Evolutionary conservation across 306 rosid species (phyloP).

Genomic region (Casuarina glauca): DNA sequence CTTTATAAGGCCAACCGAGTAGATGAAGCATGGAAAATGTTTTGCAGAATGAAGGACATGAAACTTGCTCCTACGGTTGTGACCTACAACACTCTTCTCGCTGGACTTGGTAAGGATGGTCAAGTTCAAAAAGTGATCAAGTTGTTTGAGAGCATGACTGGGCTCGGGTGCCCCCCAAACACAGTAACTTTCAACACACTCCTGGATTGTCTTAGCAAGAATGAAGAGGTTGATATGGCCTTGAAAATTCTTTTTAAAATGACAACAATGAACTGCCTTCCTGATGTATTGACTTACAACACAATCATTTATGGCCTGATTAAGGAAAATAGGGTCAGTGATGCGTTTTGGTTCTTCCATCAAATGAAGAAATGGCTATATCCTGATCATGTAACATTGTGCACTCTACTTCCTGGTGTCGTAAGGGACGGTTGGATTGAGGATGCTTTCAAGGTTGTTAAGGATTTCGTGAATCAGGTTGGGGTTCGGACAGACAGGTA

Average conservation of each 20-base stretch:
- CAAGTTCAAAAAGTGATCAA: constrained; percentile 54
- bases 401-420: constrained; percentile 82
- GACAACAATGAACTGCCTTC: constrained; percentile 67
- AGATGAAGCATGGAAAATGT: constrained; percentile 88
- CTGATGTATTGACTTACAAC: constrained; percentile 88
- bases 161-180: constrained; percentile 79
- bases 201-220: constrained; percentile 88
- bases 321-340: constrained; percentile 54
- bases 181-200: constrained; percentile 75
- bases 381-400: constrained; percentile 84
- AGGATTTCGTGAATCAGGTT: constrained; percentile 49
- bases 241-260: constrained; percentile 66
- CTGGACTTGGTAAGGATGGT: constrained; percentile 84
- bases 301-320: constrained; percentile 75
- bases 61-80: constrained; percentile 84
- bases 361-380: constrained; percentile 85
- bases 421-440: constrained; percentile 55
- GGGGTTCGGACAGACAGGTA: constrained; percentile 42
- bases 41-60: constrained; percentile 76
- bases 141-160: constrained; percentile 69
- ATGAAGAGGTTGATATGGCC: constrained; percentile 72
- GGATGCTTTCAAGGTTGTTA: constrained; percentile 63
- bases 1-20: constrained; percentile 87
- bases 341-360: constrained; percentile 93
- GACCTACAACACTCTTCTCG: constrained; percentile 84